Conservation (phyloP, 1,284 basidiomycete genomes). For the Apiotrichum gamsii region DNA sequence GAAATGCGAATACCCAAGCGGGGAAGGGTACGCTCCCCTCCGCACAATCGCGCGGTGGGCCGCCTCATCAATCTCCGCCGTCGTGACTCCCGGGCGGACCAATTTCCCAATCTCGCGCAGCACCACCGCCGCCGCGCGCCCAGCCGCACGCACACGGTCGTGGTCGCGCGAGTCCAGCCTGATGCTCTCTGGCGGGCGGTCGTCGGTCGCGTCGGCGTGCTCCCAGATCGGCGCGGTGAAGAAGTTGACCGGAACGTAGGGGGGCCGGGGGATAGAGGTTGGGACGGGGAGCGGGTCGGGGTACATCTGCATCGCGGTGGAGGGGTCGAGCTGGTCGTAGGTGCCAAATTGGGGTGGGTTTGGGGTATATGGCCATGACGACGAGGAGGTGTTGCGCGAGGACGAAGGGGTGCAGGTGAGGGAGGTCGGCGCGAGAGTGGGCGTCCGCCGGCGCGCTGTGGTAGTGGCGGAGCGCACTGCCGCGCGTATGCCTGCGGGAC, state of each 20-base stretch:
- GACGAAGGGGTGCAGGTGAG: too few species aligned
- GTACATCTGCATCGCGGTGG: slow-evolving; percentile 29
- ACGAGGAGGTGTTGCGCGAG: too few species aligned
- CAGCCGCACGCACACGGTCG: slow-evolving; percentile 55
- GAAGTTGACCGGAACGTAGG: slow-evolving; percentile 54
- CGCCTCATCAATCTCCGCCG: slow-evolving; percentile 62
- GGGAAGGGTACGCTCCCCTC: slow-evolving; percentile 77
- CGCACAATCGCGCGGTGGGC: slow-evolving; percentile 66
- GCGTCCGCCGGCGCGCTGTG: too few species aligned
- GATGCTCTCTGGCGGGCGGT: slow-evolving; percentile 45
- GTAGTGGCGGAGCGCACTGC: too few species aligned
- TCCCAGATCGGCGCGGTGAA: slow-evolving; percentile 47
- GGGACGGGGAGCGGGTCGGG: slow-evolving; percentile 56
- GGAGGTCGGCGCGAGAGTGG: too few species aligned
- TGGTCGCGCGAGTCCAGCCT: slow-evolving; percentile 58
- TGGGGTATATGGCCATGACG: slow-evolving; percentile 8
- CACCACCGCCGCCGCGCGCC: slow-evolving; percentile 58
- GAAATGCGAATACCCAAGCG: slow-evolving; percentile 71
- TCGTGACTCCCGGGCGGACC: slow-evolving; percentile 65
- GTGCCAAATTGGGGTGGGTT: slow-evolving; percentile 26
- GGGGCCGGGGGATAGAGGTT: slow-evolving; percentile 55
- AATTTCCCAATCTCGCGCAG: slow-evolving; percentile 57
- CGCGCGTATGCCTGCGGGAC: too few species aligned
- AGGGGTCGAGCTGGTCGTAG: slow-evolving; percentile 30
- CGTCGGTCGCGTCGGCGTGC: slow-evolving; percentile 49